These are phyloP conservation scores for Hypericum perforatum DNA, from an alignment of 345 rosid species.

Conservation along the genomic window DNA sequence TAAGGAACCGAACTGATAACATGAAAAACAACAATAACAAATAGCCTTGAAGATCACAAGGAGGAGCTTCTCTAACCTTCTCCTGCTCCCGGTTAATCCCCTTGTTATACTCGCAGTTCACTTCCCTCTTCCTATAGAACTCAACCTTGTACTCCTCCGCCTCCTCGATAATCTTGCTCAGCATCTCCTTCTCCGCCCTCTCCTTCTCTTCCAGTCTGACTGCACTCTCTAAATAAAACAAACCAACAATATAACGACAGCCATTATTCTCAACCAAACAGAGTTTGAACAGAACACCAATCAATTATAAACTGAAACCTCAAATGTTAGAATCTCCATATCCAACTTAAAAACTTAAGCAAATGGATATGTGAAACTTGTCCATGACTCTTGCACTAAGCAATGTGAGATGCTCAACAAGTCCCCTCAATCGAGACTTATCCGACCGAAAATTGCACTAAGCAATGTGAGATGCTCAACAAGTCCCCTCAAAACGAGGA, in stretches of 20 bases:
- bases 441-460: too few species aligned
- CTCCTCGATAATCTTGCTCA: conserved; percentile 50
- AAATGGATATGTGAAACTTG: too few species aligned
- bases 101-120: conserved; percentile 50
- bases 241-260: background rate
- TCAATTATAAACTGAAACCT: too few species aligned
- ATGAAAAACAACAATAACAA: background rate
- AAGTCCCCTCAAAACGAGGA: too few species aligned
- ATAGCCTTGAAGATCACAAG: background rate
- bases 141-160: conserved; percentile 55
- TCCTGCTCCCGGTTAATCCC: conserved; percentile 57
- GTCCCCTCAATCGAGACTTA: too few species aligned
- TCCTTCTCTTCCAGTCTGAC: conserved; percentile 63
- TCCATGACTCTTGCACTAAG: too few species aligned
- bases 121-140: conserved; percentile 47
- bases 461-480: too few species aligned
- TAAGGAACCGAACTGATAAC: background rate
- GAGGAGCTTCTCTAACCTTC: conserved; percentile 37
- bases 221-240: conserved; percentile 35
- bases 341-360: too few species aligned
- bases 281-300: background rate
- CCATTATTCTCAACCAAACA: too few species aligned
- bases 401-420: too few species aligned
- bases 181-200: conserved; percentile 56
- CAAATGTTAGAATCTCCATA: too few species aligned